phyloP scores from a whole-genome alignment of 495 filamentous ascomycete genomes.

The Saxispiralis lemnorum region DNA sequence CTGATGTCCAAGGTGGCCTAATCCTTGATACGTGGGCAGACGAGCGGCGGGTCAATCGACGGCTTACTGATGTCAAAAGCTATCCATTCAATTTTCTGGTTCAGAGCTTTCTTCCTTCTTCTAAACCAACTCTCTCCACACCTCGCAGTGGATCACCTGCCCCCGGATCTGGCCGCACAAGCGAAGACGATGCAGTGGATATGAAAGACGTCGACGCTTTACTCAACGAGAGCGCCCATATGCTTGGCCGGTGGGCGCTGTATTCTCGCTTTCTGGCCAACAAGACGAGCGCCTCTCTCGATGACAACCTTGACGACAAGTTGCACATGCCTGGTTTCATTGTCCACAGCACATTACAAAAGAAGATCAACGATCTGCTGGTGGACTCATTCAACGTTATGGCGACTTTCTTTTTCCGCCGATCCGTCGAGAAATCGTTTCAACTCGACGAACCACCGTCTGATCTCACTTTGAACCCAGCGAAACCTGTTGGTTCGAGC shows the following conservation, averaged over 20 bases:
- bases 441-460: conserved; percentile 89
- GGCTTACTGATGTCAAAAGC: conserved; percentile 81
- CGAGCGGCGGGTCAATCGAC: conserved; percentile 64
- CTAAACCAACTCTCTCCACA: conserved; percentile 22
- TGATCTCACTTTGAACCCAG: conserved; percentile 56
- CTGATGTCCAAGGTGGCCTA: conserved; percentile 93
- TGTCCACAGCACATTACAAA: conserved; percentile 50
- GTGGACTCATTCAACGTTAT: conserved; percentile 65
- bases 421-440: conserved; percentile 91
- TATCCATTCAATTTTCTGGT: conserved; percentile 95
- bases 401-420: conserved; percentile 88
- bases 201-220: conserved; percentile 87
- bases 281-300: conserved; percentile 44
- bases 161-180: conserved; percentile 33
- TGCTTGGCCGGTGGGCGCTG: conserved; percentile 85
- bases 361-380: conserved; percentile 58
- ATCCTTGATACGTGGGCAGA: conserved; percentile 90
- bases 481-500: conserved; percentile 46
- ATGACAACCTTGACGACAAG: conserved; percentile 8
- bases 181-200: conserved; percentile 80
- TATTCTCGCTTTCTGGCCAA: conserved; percentile 77
- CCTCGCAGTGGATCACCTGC: conserved; percentile 49
- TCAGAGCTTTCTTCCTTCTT: conserved; percentile 71
- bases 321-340: conserved; percentile 52
- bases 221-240: conserved; percentile 68